phyloP scores from a whole-genome alignment of 768 basidiomycete species.

The Boletus sp. region DNA sequence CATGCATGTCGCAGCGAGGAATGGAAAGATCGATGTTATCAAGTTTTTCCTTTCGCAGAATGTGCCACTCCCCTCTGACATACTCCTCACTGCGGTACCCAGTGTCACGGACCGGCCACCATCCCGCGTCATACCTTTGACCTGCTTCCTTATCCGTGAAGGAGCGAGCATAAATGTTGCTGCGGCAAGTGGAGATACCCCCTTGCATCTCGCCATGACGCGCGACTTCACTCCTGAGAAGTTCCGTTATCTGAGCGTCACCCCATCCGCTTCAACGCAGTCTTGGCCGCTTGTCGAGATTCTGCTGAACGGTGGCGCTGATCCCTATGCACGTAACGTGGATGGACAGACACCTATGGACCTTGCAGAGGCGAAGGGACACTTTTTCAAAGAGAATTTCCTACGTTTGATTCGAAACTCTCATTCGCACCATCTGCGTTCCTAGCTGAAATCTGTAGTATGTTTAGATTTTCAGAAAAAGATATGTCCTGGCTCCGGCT shows the following conservation, averaged over 20 bases:
- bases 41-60: background rate
- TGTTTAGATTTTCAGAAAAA: background rate
- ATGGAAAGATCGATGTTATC: background rate
- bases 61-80: background rate
- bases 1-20: background rate
- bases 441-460: background rate
- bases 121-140: background rate
- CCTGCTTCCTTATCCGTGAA: background rate
- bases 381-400: conserved; percentile 3
- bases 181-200: background rate
- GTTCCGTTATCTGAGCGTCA: no score
- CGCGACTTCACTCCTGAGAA: background rate
- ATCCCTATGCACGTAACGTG: background rate
- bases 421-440: background rate
- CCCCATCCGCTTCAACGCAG: background rate
- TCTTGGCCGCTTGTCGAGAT: background rate
- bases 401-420: background rate
- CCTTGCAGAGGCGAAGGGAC: background rate
- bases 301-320: background rate
- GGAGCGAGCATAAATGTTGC: background rate
- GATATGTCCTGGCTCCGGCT: no score
- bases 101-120: background rate
- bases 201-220: background rate
- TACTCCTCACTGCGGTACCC: background rate
- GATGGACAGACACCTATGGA: background rate